Percentiles rank a stretch among this genome's conserved stretches.
These are phyloP conservation scores for Pezicula rhizophila DNA, from an alignment of 2,329 filamentous ascomycete species.

Conservation along the genomic window DNA sequence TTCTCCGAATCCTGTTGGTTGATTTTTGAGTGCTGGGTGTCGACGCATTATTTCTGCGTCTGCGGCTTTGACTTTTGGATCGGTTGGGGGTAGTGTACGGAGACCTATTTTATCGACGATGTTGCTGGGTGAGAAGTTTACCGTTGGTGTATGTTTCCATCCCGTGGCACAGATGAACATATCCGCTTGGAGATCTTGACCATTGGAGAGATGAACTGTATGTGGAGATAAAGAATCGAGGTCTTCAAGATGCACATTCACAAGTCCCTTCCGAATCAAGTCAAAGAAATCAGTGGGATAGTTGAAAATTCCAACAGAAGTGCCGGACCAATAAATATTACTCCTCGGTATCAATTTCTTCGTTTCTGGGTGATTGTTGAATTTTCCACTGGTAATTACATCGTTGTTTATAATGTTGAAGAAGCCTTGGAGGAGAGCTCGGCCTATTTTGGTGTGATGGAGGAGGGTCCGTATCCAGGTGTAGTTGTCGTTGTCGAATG, in stretches of 20 bases:
- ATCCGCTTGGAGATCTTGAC: constrained; percentile 41
- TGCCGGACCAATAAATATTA: constrained; percentile 44
- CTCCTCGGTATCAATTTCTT: constrained; percentile 46
- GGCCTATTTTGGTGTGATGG: constrained; percentile 50
- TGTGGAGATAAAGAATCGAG: constrained; percentile 37
- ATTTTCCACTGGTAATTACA: constrained; percentile 44
- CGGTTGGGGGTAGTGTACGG: neutral
- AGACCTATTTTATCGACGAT: constrained; percentile 3
- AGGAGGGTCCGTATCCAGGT: constrained; percentile 47
- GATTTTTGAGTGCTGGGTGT: constrained; percentile 46
- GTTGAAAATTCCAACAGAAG: constrained; percentile 53
- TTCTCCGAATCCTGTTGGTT: constrained; percentile 40
- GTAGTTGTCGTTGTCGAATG: constrained; percentile 57
- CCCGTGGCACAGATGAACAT: constrained; percentile 50
- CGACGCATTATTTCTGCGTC: constrained; percentile 45
- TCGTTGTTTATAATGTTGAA: constrained; percentile 52
- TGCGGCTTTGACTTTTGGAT: constrained; percentile 39
- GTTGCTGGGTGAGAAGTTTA: constrained; percentile 36
- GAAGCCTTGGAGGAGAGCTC: constrained; percentile 47
- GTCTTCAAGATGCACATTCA: constrained; percentile 46
- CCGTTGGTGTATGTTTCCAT: constrained; percentile 46
- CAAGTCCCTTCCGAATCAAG: constrained; percentile 41
- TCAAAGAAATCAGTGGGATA: constrained; percentile 51
- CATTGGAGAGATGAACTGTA: constrained; percentile 44
- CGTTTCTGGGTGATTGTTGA: constrained; percentile 44